A percentile compares a stretch with the other conserved stretches of the same genome.
Evolutionary conservation across 176 grass and related monocot species (phyloP).

Genomic region (Avena sativa): DNA sequence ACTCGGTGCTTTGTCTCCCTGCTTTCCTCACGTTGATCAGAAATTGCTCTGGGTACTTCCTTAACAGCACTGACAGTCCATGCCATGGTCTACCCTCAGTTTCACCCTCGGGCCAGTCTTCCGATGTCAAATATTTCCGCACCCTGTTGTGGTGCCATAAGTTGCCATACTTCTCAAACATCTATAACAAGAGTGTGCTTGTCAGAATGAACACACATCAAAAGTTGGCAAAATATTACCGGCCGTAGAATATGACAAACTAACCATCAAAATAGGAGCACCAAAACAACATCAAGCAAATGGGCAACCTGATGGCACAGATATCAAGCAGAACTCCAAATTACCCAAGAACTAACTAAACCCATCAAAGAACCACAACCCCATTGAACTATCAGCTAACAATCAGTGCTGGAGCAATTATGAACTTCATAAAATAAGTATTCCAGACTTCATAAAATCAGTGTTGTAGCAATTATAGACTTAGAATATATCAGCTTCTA

Average conservation of each 20-base stretch:
- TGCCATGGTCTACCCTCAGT: slow-evolving; percentile 71
- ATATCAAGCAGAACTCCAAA: background rate
- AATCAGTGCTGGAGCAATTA: background rate
- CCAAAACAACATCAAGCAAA: background rate
- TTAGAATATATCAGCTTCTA: background rate
- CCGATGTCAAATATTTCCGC: slow-evolving; percentile 79
- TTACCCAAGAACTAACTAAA: background rate
- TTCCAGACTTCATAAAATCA: background rate
- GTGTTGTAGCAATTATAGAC: background rate
- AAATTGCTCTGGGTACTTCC: slow-evolving; percentile 77
- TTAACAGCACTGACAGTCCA: slow-evolving; percentile 70
- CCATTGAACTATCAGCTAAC: background rate
- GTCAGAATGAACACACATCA: slow-evolving; percentile 29
- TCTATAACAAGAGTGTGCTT: slow-evolving; percentile 45
- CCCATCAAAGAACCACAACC: slow-evolving; percentile 2
- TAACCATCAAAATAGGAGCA: background rate
- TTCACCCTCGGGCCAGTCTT: slow-evolving; percentile 56
- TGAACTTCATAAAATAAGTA: background rate
- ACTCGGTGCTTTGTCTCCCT: slow-evolving; percentile 59
- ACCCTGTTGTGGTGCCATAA: slow-evolving; percentile 88
- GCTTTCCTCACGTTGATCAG: slow-evolving; percentile 71
- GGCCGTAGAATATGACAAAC: background rate
- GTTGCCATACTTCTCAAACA: slow-evolving; percentile 68
- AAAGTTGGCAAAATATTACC: background rate
- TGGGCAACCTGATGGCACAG: background rate